Percentiles rank a stretch among this genome's conserved stretches.
Conservation (phyloP, 2,329 filamentous ascomycete species). For the Talaromyces marneffei region DNA sequence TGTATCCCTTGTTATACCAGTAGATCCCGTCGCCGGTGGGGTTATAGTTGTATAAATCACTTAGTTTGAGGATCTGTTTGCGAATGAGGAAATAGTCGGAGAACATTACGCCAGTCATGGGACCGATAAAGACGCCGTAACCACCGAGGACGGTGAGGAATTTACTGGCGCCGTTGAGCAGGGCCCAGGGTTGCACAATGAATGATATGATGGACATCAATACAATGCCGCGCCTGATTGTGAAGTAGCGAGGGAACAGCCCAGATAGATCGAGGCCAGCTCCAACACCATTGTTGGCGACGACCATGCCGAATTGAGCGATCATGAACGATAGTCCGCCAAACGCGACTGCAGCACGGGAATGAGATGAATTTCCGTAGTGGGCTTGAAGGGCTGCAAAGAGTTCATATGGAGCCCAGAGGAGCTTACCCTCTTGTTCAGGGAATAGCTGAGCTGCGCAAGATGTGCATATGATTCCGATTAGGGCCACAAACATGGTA, state of each 20-base stretch:
- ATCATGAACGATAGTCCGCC: background rate
- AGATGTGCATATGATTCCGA: slow-evolving; percentile 6
- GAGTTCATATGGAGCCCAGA: slow-evolving; percentile 2
- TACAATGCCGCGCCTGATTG: slow-evolving; percentile 7
- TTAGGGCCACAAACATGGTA: background rate
- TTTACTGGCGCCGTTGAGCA: background rate
- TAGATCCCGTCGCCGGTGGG: background rate
- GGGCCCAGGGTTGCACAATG: slow-evolving; percentile 8
- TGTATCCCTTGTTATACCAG: slow-evolving; percentile 3
- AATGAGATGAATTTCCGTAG: slow-evolving; percentile 2
- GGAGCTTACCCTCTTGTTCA: background rate
- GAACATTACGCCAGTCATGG: slow-evolving; percentile 2
- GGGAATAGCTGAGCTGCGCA: slow-evolving; percentile 2
- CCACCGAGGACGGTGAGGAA: slow-evolving; percentile 8
- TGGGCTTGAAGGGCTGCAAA: background rate
- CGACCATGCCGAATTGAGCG: slow-evolving; percentile 2
- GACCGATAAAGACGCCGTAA: slow-evolving; percentile 4
- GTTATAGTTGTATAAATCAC: slow-evolving; percentile 2
- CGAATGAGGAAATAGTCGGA: slow-evolving; percentile 7
- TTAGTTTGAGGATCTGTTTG: slow-evolving; percentile 1
- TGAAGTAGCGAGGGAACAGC: slow-evolving; percentile 8
- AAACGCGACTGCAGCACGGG: slow-evolving; percentile 3
- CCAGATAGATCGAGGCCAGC: slow-evolving; percentile 6
- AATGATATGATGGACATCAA: slow-evolving; percentile 5
- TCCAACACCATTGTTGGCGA: slow-evolving; percentile 5